phyloP scores from a whole-genome alignment of 345 rosid species.

The Erucastrum elatum region DNA sequence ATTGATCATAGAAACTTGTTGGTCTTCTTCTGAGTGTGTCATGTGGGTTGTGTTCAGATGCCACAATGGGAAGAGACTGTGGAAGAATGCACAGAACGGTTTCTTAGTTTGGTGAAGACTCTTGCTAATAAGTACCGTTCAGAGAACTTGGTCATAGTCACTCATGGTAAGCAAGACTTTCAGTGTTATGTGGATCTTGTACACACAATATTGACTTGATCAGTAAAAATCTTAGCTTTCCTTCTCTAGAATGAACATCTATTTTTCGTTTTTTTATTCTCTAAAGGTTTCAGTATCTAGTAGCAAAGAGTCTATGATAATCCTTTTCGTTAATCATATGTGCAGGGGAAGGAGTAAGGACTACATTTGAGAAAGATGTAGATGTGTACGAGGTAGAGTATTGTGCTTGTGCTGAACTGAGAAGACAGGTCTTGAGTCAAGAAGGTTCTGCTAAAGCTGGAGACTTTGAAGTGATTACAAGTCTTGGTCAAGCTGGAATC shows the following conservation, averaged over 20 bases:
- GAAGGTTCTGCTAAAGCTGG: slow-evolving; percentile 45
- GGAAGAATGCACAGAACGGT: slow-evolving; percentile 47
- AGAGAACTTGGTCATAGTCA: slow-evolving; percentile 75
- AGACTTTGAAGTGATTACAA: slow-evolving; percentile 33
- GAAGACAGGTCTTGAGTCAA: slow-evolving; percentile 44
- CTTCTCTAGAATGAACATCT: neutral
- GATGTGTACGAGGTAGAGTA: slow-evolving; percentile 61
- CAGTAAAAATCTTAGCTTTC: neutral
- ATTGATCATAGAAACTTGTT: neutral
- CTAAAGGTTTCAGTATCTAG: neutral
- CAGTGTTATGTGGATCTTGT: neutral
- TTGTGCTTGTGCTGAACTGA: slow-evolving; percentile 67
- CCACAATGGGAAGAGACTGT: slow-evolving; percentile 74
- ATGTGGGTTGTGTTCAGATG: slow-evolving; percentile 41
- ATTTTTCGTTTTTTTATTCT: neutral
- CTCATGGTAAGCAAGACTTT: slow-evolving; percentile 58
- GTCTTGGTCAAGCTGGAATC: slow-evolving; percentile 46
- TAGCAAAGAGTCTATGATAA: neutral
- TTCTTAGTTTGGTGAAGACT: slow-evolving; percentile 44
- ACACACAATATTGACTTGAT: no score
- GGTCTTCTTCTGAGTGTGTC: neutral
- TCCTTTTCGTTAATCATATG: neutral
- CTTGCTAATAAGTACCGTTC: slow-evolving; percentile 80
- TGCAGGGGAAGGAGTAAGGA: slow-evolving; percentile 87
- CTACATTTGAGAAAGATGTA: slow-evolving; percentile 52